Evolutionary conservation across 345 rosid genomes (phyloP).

Genomic region (Camelina neglecta): DNA sequence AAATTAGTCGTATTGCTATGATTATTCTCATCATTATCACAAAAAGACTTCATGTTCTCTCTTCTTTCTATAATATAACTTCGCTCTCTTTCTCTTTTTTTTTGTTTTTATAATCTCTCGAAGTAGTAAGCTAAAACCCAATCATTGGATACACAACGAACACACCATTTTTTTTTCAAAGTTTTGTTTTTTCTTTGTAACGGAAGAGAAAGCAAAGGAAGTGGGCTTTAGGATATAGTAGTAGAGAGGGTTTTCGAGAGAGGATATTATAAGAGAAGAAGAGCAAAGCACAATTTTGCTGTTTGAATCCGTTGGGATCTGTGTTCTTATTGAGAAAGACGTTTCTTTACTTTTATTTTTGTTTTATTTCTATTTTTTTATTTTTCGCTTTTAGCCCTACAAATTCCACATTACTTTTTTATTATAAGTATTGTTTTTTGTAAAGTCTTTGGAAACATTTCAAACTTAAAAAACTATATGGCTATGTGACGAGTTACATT

Average conservation of each 20-base stretch:
- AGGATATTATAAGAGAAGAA: slow-evolving; percentile 39
- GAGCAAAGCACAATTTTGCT: slow-evolving; percentile 58
- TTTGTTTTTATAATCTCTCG: not conserved
- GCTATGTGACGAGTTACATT: slow-evolving; percentile 3
- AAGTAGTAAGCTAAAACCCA: slow-evolving; percentile 46
- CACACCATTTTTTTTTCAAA: slow-evolving; percentile 19
- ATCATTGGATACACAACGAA: slow-evolving; percentile 61
- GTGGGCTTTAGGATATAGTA: slow-evolving; percentile 38
- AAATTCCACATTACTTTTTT: slow-evolving; percentile 11
- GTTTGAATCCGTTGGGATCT: slow-evolving; percentile 93
- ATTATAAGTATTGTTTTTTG: slow-evolving; percentile 7
- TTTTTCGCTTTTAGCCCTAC: slow-evolving; percentile 44
- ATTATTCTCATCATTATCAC: slow-evolving; percentile 57
- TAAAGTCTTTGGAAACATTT: slow-evolving; percentile 33
- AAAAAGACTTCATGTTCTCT: slow-evolving; percentile 62
- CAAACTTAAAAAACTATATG: slow-evolving; percentile 14
- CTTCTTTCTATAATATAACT: slow-evolving; percentile 35
- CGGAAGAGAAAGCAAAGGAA: slow-evolving; percentile 52
- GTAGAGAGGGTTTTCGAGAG: slow-evolving; percentile 27
- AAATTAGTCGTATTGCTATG: slow-evolving; percentile 50
- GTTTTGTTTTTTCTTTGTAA: slow-evolving; percentile 41
- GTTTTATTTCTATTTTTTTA: not conserved
- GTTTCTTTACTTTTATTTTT: slow-evolving; percentile 51
- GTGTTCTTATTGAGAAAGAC: slow-evolving; percentile 82
- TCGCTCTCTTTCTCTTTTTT: slow-evolving; percentile 2